These are phyloP conservation scores for Leptographium lundbergii DNA, from an alignment of 2,329 filamentous ascomycete genomes.

Conservation along the genomic window DNA sequence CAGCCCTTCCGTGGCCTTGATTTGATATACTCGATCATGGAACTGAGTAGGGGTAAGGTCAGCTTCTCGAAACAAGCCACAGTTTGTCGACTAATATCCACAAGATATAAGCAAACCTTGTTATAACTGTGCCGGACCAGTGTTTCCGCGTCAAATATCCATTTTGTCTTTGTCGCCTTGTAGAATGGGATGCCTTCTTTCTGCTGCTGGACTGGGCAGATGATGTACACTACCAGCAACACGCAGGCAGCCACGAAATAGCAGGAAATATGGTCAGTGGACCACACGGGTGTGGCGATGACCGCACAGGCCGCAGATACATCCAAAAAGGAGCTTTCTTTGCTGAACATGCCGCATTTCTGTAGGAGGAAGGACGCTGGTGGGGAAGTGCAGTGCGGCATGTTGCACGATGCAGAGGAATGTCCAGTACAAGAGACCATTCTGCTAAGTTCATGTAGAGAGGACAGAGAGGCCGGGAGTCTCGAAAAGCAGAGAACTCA, in stretches of 20 bases:
- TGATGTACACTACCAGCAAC: conserved; percentile 25
- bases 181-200: conserved; percentile 29
- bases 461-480: neutral
- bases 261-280: conserved; percentile 23
- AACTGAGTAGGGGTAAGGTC: conserved; percentile 21
- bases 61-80: too few relatives aligned
- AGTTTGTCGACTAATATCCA: neutral
- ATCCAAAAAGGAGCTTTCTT: conserved; percentile 13
- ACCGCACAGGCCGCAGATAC: conserved; percentile 16
- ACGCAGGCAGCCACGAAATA: conserved; percentile 26
- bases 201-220: conserved; percentile 20
- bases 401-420: neutral
- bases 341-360: conserved; percentile 12
- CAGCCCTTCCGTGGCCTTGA: conserved; percentile 36
- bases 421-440: neutral
- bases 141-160: conserved; percentile 37
- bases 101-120: conserved; percentile 21
- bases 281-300: conserved; percentile 9
- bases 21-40: conserved; percentile 35
- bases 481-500: neutral
- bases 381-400: conserved; percentile 13
- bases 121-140: conserved; percentile 35
- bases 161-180: conserved; percentile 33
- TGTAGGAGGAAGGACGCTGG: conserved; percentile 8
- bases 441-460: neutral